A percentile compares a stretch with the other conserved stretches of the same genome.
phyloP scores from a whole-genome alignment of 805 yeast genomes.

The Hanseniaspora pseudoguilliermondii region DNA sequence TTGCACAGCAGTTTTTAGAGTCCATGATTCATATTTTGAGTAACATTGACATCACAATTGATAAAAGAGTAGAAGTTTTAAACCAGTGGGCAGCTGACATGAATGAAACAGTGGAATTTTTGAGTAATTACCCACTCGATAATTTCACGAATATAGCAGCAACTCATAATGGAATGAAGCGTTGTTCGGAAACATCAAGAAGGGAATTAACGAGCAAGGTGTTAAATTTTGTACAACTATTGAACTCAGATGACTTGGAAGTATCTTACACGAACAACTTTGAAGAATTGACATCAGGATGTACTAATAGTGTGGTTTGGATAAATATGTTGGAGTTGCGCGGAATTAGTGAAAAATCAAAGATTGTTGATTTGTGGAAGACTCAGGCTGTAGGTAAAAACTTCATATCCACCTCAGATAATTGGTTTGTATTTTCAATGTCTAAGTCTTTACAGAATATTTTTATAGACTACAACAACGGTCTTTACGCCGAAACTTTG shows the following conservation, averaged over 20 bases:
- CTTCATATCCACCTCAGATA: constrained; percentile 9
- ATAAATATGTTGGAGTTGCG: constrained; percentile 22
- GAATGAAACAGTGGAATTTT: background rate
- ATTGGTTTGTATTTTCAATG: constrained; percentile 11
- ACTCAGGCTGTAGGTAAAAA: constrained; percentile 20
- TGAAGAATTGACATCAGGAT: constrained; percentile 21
- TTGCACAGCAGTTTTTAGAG: constrained; percentile 42
- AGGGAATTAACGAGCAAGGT: background rate
- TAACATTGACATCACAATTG: constrained; percentile 30
- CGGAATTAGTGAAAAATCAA: constrained; percentile 14
- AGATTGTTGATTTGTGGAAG: constrained; percentile 23
- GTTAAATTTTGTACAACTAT: background rate
- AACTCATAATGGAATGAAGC: constrained; percentile 7
- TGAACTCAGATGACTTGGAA: background rate
- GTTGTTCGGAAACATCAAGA: constrained; percentile 2
- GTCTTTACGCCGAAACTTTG: background rate
- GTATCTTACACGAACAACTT: constrained; percentile 30
- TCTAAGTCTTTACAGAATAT: background rate
- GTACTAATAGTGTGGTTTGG: constrained; percentile 24
- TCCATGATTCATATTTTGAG: constrained; percentile 44
- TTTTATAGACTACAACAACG: constrained; percentile 10
- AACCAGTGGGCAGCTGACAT: constrained; percentile 2
- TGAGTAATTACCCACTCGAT: background rate
- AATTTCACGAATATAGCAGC: constrained; percentile 4
- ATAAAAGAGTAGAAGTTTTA: constrained; percentile 4